A percentile compares a stretch with the other conserved stretches of the same genome.
These are phyloP conservation scores for Kodamaea ohmeri DNA, from an alignment of 1,139 yeast species.

Conservation along the genomic window DNA sequence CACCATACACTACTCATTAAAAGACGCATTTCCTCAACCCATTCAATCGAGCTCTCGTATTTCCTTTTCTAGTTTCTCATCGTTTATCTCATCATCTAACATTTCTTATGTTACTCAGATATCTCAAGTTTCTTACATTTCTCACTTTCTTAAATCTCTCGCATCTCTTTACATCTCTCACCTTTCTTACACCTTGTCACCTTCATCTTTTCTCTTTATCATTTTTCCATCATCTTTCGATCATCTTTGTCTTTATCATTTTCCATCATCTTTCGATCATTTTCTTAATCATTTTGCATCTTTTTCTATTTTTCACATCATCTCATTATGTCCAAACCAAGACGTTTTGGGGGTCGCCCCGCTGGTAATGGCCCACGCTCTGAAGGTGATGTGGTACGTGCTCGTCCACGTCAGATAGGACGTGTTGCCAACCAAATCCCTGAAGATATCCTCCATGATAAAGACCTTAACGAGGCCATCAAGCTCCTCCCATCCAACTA, in stretches of 20 bases:
- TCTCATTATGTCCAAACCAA: constrained; percentile 1
- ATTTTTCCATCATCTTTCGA: too few species aligned
- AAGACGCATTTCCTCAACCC: too few species aligned
- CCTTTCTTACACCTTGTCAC: not conserved
- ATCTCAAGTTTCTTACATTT: too few species aligned
- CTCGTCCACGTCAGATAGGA: constrained; percentile 34
- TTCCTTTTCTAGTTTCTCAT: too few species aligned
- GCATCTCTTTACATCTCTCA: not conserved
- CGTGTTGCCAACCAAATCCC: constrained; percentile 90
- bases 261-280: not conserved
- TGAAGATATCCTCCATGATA: constrained; percentile 72
- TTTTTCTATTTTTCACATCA: not conserved
- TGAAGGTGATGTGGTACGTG: constrained; percentile 19
- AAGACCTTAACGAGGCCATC: constrained; percentile 78
- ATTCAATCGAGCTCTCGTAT: too few species aligned
- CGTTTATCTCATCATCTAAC: too few species aligned
- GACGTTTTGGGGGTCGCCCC: constrained; percentile 3
- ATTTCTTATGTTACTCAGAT: too few species aligned
- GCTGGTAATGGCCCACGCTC: too few species aligned
- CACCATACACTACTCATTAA: too few species aligned
- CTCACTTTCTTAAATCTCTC: not conserved
- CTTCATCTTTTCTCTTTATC: too few species aligned
- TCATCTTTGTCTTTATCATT: not conserved
- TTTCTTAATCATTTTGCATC: not conserved
- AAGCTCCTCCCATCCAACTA: constrained; percentile 82